A percentile compares a stretch with the other conserved stretches of the same genome.
Conservation (phyloP, 371 early-diverging fungal genomes). For the Mucor saturninus region DNA sequence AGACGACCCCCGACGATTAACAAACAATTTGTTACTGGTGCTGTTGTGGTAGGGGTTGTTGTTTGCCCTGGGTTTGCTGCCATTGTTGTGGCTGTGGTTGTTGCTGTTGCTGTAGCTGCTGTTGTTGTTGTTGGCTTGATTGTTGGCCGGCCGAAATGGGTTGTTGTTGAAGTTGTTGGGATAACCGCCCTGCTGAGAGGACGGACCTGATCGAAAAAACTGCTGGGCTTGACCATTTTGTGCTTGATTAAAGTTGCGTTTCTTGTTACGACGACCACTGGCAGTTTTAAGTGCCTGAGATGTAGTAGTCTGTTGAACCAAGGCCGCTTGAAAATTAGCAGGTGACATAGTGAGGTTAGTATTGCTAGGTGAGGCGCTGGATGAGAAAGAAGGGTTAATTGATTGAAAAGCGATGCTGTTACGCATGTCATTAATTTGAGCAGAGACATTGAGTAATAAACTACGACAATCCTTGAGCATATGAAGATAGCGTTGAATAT, state of each 20-base stretch:
- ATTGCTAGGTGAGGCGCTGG: neutral
- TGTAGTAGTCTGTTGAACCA: conserved; percentile 11
- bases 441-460: conserved; percentile 10
- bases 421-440: neutral
- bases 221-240: neutral
- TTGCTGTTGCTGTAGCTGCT: too few relatives aligned
- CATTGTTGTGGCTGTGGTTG: neutral
- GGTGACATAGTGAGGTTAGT: conserved; percentile 11
- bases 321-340: conserved; percentile 9
- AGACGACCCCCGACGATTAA: too few relatives aligned
- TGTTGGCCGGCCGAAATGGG: neutral
- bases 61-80: too few relatives aligned
- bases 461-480: conserved; percentile 14
- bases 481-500: neutral
- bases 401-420: conserved; percentile 8
- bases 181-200: conserved; percentile 24
- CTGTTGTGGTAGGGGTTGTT: too few relatives aligned
- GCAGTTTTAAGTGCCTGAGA: conserved; percentile 12
- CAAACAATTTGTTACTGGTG: too few relatives aligned
- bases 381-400: conserved; percentile 10
- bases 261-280: neutral
- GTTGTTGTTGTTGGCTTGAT: conserved; percentile 14
- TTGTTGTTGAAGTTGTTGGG: conserved; percentile 5
- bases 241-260: neutral
- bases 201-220: conserved; percentile 26